phyloP scores from a whole-genome alignment of 176 grass and related monocot genomes.

The Oryza officinalis region DNA sequence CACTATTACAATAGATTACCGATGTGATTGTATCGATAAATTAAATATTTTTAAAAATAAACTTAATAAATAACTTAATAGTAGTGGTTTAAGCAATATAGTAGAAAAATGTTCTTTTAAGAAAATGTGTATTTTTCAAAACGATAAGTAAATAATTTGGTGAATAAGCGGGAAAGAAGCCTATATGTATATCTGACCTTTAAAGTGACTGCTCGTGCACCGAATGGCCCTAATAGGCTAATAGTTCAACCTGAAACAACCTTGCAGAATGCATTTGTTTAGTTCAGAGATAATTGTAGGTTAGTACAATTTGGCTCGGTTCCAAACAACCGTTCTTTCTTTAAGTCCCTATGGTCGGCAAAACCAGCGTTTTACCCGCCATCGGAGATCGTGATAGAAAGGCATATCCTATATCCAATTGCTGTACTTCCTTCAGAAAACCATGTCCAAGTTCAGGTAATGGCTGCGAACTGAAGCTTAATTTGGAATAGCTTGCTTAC shows the following conservation, averaged over 20 bases:
- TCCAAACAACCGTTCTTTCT: conserved; percentile 16
- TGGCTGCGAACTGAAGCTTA: neutral
- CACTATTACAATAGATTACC: no score
- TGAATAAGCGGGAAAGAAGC: no score
- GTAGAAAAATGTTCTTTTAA: no score
- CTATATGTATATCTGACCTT: neutral
- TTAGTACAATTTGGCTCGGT: conserved; percentile 33
- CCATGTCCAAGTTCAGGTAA: conserved; percentile 31
- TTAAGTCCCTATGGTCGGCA: conserved; percentile 8
- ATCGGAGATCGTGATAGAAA: conserved; percentile 13
- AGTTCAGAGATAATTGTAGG: neutral
- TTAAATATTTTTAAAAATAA: no score
- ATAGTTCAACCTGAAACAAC: conserved; percentile 13
- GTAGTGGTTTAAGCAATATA: no score
- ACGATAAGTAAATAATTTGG: no score
- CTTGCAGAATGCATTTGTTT: neutral
- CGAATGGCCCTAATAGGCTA: neutral
- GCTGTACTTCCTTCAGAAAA: conserved; percentile 28
- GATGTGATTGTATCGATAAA: no score
- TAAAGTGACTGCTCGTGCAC: conserved; percentile 5
- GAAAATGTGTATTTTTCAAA: no score
- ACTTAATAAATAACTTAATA: no score
- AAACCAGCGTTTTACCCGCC: conserved; percentile 22
- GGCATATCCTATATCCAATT: conserved; percentile 16
- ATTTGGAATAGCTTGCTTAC: no score